Evolutionary conservation across 208 protist genomes (phyloP), one percentile per base, ranked within the genome.

Genomic region (Crithidia sp.): DNA sequence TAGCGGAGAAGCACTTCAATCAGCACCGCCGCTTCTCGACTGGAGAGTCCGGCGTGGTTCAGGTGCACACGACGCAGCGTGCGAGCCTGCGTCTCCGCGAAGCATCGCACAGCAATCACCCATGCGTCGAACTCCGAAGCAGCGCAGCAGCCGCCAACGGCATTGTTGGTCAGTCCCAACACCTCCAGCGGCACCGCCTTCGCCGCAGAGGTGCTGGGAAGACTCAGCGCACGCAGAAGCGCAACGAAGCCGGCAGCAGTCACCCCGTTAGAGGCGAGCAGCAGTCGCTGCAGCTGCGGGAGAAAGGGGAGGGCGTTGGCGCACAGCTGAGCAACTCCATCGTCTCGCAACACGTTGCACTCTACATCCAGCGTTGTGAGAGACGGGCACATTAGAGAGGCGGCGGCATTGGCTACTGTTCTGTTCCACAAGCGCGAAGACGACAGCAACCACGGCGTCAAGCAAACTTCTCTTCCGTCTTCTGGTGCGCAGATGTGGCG

Each of bases 101-200:
- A 60, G 13, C 17, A 55, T 4, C 73, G 37, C 57, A 85, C 54
- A 43, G 55, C 39, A 17, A 50, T 53, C 13, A 16, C 28, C 64
- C 62, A 75, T 17, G 3, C 40, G 2, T 41, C 28, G 2, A 53
- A 39, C n/a, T 19, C n/a, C 3, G 28, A 28, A 28, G 62, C 9
- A 7, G 16, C 37, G n/a, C 45, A 14, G 36, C 19, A 43, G n/a
- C 39, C 45, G 8, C 71, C 53, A 0, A 83, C 64, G 0, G 64
- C 63, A n/a, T 88, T 88, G 60, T 88, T 88, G 5, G 79, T 85
- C 17, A 88, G 70, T 2, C 83, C 83, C 4, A 84, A 7, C n/a
- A 68, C 67, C 19, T 77, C 77, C 3, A 86, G 52, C 0, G 41
- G 47, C 37, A 59, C n/a, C 10, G 14, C 36, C 4, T 36, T 28